Base-by-base conservation (phyloP, 345 rosid species). In the Abelmoschus esculentus region DNA sequence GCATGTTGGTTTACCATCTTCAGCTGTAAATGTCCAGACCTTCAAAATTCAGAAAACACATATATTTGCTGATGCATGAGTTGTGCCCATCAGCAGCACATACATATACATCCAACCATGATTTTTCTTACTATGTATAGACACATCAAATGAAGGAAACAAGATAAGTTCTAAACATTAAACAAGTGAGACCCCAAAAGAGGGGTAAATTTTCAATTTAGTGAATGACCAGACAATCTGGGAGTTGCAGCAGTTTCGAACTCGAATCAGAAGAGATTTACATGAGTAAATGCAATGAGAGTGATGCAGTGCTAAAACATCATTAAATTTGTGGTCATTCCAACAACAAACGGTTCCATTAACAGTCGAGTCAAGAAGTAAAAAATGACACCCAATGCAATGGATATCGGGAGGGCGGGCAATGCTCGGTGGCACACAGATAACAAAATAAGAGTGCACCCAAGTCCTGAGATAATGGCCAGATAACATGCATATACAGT, bases 401-500 rank as follows among this genome's bases (percentile, higher is more conserved):
- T 91, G 7, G 98, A 93, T 66, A 93, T 88, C 10, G 98, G 98
- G 67, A 93, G 98, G 26, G 98, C 98, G 17, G 98, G 97, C 70
- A 93, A 80, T 73, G 98, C 98, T 77, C 77, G 83, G 68, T 78
- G 90, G 77, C 86, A 83, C 59, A 91, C 89, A 0, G 96, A 84
- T 81, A 95, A 79, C 88, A 95, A 82, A 46, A 95, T 88, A 58
- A 95, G 97, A 63, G 99, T 95, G 88, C 96, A 95, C 49, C 93
- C 99, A 65, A 91, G 96, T 72, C 99, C 99, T 0, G 96, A 95
- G 69, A 95, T 85, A 70, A 95, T 91, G 2, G 97, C 97, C 46
- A 95, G 93, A 81, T 95, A 91, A 72, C 98, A 93, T 2, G 97
- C 97, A 79, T 91, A 91, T 7, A 93, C 97, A 1, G 99, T 93